Evolutionary conservation across 2,329 filamentous ascomycete genomes (phyloP).

Genomic region (Aspergillus bombycis): DNA sequence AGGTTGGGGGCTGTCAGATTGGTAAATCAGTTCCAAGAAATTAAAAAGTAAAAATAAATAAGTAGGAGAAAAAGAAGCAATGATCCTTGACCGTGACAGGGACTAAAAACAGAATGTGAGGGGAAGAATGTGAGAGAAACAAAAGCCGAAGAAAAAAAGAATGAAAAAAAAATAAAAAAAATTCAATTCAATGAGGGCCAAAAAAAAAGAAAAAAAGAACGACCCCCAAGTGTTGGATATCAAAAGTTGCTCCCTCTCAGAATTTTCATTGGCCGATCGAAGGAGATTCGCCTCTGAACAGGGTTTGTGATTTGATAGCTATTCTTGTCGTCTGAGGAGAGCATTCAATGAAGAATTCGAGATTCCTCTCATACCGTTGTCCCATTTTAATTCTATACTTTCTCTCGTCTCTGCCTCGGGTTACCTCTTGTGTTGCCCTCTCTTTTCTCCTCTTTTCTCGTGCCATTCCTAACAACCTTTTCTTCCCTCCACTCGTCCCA

Average conservation of each 20-base stretch:
- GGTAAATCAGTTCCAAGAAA: not conserved
- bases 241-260: constrained; percentile 4
- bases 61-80: not conserved
- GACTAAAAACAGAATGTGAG: not conserved
- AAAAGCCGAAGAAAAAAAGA: not conserved
- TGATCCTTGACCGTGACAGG: not conserved
- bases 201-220: not conserved
- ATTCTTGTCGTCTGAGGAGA: not conserved
- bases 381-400: not conserved
- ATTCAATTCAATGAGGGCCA: not conserved
- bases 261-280: constrained; percentile 9
- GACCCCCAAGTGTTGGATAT: not conserved
- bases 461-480: not conserved
- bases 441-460: constrained; percentile 11
- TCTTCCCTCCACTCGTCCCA: not conserved
- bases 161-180: not conserved
- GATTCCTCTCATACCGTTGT: not conserved
- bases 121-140: not conserved
- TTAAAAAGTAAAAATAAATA: constrained; percentile 4
- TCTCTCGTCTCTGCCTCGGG: not conserved
- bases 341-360: not conserved
- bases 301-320: not conserved
- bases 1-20: not conserved
- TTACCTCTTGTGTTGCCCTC: not conserved
- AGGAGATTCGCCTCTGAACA: constrained; percentile 7